Percentiles rank a stretch among this genome's conserved stretches.
These are phyloP conservation scores for Trifolium subterraneum DNA, from an alignment of 306 rosid genomes.

Conservation along the genomic window DNA sequence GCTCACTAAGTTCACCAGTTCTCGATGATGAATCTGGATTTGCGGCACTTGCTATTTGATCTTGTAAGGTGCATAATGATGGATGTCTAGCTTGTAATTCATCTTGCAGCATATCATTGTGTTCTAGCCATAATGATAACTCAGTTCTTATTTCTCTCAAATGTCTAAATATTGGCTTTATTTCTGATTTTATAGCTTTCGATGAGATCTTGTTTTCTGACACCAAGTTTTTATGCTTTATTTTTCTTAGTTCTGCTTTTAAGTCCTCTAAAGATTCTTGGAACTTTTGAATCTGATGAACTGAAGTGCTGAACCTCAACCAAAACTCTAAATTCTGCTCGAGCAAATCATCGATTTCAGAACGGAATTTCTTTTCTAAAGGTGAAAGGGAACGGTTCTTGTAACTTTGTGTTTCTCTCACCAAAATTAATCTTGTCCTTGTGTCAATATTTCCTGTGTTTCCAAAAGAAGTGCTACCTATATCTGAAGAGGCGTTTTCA, in stretches of 20 bases:
- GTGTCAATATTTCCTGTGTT: conserved; percentile 25
- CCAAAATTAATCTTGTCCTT: conserved; percentile 25
- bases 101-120: conserved; percentile 67
- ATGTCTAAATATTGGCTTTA: conserved; percentile 69
- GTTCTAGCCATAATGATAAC: conserved; percentile 78
- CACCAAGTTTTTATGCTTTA: conserved; percentile 43
- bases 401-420: conserved; percentile 31
- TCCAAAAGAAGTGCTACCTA: conserved; percentile 32
- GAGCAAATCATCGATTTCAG: conserved; percentile 64
- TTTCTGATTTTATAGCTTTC: conserved; percentile 54
- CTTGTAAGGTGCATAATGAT: conserved; percentile 66
- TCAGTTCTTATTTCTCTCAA: conserved; percentile 84
- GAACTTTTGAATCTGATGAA: conserved; percentile 86
- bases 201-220: conserved; percentile 44
- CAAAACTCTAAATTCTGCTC: conserved; percentile 90
- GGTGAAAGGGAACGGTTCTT: conserved; percentile 47
- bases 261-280: conserved; percentile 73
- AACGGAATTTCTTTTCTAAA: conserved; percentile 66
- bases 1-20: conserved; percentile 51
- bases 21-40: conserved; percentile 39
- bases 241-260: conserved; percentile 51
- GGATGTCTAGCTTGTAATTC: conserved; percentile 68
- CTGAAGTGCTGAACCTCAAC: conserved; percentile 83
- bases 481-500: conserved; percentile 39
- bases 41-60: conserved; percentile 66